Percentiles rank a stretch among this genome's conserved stretches.
These are phyloP conservation scores for Tetramitus jugosus DNA, from an alignment of 208 protist species.

Conservation along the genomic window DNA sequence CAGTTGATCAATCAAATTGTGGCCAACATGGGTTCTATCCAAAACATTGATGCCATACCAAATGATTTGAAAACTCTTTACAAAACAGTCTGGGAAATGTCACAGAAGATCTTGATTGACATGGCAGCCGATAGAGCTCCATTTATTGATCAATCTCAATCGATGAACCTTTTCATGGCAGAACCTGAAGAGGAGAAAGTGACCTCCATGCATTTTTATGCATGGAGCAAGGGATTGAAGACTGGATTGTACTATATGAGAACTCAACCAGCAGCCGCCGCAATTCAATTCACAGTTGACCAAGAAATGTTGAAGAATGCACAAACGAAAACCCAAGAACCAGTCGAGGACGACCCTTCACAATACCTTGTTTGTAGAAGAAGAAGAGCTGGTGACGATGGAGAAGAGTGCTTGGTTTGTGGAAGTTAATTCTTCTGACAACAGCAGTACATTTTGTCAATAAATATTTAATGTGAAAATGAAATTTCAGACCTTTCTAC, in stretches of 20 bases:
- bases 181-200: conserved; percentile 85
- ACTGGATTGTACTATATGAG: conserved; percentile 99
- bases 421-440: no score
- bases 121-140: conserved; percentile 95
- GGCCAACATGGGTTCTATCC: conserved; percentile 84
- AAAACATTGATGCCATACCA: conserved; percentile 83
- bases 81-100: conserved; percentile 98
- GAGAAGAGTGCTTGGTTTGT: no score
- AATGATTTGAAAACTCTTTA: conserved; percentile 89
- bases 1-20: conserved; percentile 91
- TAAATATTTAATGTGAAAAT: no score
- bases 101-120: conserved; percentile 91
- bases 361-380: no score
- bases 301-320: conserved; percentile 17
- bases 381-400: no score
- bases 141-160: conserved; percentile 98
- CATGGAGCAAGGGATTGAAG: conserved; percentile 96
- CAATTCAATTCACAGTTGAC: conserved; percentile 99
- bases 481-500: no score
- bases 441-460: no score
- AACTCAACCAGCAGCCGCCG: conserved; percentile 85
- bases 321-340: no score
- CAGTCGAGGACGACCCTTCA: no score
- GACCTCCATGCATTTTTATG: conserved; percentile 99
- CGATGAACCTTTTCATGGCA: conserved; percentile 96